phyloP scores from a whole-genome alignment of 129 eudicot species.

The Pseudognaphalium luteoalbum region DNA sequence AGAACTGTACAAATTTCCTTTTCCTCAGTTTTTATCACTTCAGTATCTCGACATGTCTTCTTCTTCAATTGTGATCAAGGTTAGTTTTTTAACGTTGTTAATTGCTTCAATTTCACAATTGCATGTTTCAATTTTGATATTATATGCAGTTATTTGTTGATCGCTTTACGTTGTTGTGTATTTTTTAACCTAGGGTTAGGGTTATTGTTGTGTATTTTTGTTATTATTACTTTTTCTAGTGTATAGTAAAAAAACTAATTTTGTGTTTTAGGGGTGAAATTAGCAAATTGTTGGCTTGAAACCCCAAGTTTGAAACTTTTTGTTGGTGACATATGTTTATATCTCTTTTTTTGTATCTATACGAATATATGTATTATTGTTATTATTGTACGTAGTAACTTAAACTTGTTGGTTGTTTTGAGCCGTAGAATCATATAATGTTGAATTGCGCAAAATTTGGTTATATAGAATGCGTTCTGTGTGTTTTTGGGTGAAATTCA shows the following conservation, averaged over 20 bases:
- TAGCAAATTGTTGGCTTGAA: neutral
- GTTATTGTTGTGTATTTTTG: constrained; percentile 13
- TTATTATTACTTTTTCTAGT: neutral
- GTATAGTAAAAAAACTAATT: neutral
- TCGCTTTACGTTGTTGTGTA: neutral
- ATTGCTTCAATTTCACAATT: neutral
- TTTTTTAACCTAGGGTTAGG: constrained; percentile 36
- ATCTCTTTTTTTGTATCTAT: neutral
- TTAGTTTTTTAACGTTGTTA: constrained; percentile 9
- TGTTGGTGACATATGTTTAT: neutral
- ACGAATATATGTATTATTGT: neutral
- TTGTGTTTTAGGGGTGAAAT: neutral
- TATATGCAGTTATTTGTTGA: neutral
- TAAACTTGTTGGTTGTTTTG: neutral
- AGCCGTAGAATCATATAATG: neutral
- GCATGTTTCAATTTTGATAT: neutral
- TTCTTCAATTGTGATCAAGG: constrained; percentile 40
- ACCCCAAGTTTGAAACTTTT: neutral
- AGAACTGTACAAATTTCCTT: neutral
- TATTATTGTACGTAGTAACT: neutral
- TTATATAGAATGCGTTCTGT: neutral
- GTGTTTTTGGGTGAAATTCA: neutral
- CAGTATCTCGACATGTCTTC: constrained; percentile 37
- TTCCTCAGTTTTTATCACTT: constrained; percentile 19
- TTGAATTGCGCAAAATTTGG: neutral